A percentile compares a stretch with the other conserved stretches of the same genome.
phyloP scores from a whole-genome alignment of 257 asterid genomes.

The Gentiana macrophylla region DNA sequence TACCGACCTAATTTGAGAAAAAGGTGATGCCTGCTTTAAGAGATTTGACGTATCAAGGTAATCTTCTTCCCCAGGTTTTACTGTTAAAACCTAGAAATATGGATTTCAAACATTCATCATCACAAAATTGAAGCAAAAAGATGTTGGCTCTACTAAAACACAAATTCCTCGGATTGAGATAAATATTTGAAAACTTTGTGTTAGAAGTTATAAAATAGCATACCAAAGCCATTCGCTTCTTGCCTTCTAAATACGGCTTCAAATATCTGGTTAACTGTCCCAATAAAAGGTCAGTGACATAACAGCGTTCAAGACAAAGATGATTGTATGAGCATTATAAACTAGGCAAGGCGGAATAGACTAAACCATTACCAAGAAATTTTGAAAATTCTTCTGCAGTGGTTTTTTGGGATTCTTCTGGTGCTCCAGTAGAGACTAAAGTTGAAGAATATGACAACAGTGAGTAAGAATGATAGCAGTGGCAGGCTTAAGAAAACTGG shows the following conservation, averaged over 20 bases:
- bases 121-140: background rate
- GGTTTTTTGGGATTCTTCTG: conserved; percentile 81
- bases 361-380: conserved; percentile 56
- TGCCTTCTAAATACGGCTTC: conserved; percentile 91
- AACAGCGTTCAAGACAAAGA: too few relatives aligned
- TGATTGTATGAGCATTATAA: too few relatives aligned
- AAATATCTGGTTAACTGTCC: conserved; percentile 77
- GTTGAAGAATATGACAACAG: background rate
- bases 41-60: conserved; percentile 75
- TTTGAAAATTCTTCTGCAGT: conserved; percentile 80
- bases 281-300: conserved; percentile 7
- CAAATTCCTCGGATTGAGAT: conserved; percentile 1
- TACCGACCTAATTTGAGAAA: conserved; percentile 68
- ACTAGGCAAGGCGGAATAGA: background rate
- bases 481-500: conserved; percentile 2
- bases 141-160: too few relatives aligned
- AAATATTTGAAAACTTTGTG: background rate
- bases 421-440: conserved; percentile 91
- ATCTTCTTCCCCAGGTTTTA: conserved; percentile 82
- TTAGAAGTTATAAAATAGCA: conserved; percentile 15
- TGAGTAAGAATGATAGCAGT: background rate
- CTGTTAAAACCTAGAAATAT: conserved; percentile 66
- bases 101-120: background rate
- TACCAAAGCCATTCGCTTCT: conserved; percentile 94
- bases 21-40: conserved; percentile 90